Evolutionary conservation across 2,329 filamentous ascomycete species (phyloP).

Genomic region (Coniochaeta pulveracea): DNA sequence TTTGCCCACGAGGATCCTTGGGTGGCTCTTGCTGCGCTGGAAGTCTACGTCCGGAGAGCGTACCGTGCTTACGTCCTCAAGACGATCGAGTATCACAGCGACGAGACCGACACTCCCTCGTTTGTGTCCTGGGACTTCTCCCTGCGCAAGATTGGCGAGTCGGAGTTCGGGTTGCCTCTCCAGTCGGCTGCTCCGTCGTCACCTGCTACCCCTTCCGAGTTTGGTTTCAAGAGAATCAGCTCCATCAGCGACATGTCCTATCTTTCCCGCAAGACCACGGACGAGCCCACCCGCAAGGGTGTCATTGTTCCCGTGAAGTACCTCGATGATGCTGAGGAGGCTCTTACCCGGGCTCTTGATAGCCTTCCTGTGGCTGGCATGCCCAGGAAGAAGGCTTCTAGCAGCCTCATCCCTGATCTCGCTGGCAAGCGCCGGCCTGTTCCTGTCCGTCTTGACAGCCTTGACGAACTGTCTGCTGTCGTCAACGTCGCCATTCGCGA

Average conservation of each 20-base stretch:
- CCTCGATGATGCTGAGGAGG: conserved; percentile 86
- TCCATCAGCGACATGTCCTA: conserved; percentile 98
- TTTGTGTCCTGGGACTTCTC: conserved; percentile 95
- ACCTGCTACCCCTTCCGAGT: conserved; percentile 62
- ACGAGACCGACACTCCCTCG: conserved; percentile 55
- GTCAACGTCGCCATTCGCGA: conserved; percentile 88
- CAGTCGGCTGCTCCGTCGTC: conserved; percentile 74
- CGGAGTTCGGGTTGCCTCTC: conserved; percentile 75
- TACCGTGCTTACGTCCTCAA: conserved; percentile 94
- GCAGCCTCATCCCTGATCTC: conserved; percentile 62
- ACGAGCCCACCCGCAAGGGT: conserved; percentile 79
- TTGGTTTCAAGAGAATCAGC: conserved; percentile 68
- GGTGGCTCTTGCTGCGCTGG: conserved; percentile 86
- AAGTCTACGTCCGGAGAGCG: conserved; percentile 91
- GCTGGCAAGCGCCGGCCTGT: conserved; percentile 58
- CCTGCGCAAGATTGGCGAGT: conserved; percentile 83
- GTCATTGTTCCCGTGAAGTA: conserved; percentile 90
- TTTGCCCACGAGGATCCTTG: conserved; percentile 90
- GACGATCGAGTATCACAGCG: conserved; percentile 75
- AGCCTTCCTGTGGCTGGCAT: conserved; percentile 51
- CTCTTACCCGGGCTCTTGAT: conserved; percentile 74
- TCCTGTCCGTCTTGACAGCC: conserved; percentile 39
- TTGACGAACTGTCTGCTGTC: conserved; percentile 80
- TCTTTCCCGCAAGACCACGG: conserved; percentile 57
- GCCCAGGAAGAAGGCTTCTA: conserved; percentile 44